Evolutionary conservation across 345 rosid genomes (phyloP).

Genomic region (Ricinus communis): DNA sequence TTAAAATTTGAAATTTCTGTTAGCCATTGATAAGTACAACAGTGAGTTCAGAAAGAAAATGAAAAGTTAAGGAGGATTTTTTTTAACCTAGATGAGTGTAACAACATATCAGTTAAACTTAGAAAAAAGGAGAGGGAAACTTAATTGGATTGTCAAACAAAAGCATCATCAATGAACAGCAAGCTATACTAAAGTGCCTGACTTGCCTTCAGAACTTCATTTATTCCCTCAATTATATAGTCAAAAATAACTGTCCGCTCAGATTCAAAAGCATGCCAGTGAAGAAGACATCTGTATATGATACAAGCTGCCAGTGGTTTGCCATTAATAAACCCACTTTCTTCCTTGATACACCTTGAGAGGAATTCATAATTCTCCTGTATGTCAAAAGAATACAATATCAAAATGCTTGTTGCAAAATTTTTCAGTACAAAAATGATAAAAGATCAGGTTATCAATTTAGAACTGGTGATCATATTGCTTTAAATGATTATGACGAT

Average conservation of each 20-base stretch:
- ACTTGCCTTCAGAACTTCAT: constrained; percentile 76
- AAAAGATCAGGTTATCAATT: background rate
- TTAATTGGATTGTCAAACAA: background rate
- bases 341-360: constrained; percentile 82
- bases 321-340: constrained; percentile 70
- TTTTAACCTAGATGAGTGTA: background rate
- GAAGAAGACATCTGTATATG: constrained; percentile 82
- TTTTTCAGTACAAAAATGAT: constrained; percentile 11
- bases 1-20: background rate
- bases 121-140: background rate
- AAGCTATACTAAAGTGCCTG: background rate
- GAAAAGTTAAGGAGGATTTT: too few species aligned
- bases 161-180: background rate
- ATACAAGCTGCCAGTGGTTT: constrained; percentile 93
- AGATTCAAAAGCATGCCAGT: constrained; percentile 94
- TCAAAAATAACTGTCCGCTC: constrained; percentile 90
- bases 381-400: constrained; percentile 19
- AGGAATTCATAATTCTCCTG: constrained; percentile 91
- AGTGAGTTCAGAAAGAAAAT: too few species aligned
- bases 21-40: background rate
- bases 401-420: constrained; percentile 7
- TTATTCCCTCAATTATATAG: constrained; percentile 80
- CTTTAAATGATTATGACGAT: background rate
- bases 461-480: background rate
- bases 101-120: background rate